These are phyloP conservation scores for Secale cereale DNA, from an alignment of 176 grass and related monocot species.

Conservation along the genomic window DNA sequence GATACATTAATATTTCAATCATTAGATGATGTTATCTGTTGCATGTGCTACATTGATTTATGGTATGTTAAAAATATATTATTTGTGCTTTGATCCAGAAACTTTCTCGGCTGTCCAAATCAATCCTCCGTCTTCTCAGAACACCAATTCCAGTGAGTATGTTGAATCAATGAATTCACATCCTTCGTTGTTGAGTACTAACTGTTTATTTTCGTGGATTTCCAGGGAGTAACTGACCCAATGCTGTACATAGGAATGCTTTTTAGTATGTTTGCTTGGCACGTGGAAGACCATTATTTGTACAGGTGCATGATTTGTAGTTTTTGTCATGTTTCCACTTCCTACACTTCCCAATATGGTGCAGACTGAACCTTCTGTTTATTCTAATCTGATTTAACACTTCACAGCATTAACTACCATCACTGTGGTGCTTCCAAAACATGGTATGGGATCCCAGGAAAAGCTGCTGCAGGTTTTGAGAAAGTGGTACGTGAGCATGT, in stretches of 20 bases:
- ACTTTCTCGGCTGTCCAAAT: conserved; percentile 82
- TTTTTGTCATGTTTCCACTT: conserved; percentile 13
- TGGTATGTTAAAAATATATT: conserved; percentile 1
- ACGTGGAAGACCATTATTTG: conserved; percentile 98
- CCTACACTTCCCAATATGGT: conserved; percentile 18
- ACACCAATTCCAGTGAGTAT: conserved; percentile 75
- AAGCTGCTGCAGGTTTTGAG: conserved; percentile 87
- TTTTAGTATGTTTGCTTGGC: conserved; percentile 99
- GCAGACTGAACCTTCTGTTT: conserved; percentile 9
- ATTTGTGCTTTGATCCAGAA: conserved; percentile 51
- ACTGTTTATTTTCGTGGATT: conserved; percentile 18
- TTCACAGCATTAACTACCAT: conserved; percentile 91
- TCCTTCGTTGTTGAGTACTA: conserved; percentile 12
- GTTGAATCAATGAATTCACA: not conserved
- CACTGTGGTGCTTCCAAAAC: conserved; percentile 97
- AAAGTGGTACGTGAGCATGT: conserved; percentile 69
- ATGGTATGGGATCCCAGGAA: conserved; percentile 89
- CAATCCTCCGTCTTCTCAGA: conserved; percentile 72
- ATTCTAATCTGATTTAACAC: conserved; percentile 22
- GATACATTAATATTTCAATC: not conserved
- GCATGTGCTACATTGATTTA: conserved; percentile 7
- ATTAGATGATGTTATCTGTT: conserved; percentile 11
- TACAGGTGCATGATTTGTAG: conserved; percentile 60
- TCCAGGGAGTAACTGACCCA: conserved; percentile 95
- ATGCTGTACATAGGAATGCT: conserved; percentile 99